Evolutionary conservation across 768 basidiomycete species (phyloP).

Genomic region (Hydnomerulius pinastri): DNA sequence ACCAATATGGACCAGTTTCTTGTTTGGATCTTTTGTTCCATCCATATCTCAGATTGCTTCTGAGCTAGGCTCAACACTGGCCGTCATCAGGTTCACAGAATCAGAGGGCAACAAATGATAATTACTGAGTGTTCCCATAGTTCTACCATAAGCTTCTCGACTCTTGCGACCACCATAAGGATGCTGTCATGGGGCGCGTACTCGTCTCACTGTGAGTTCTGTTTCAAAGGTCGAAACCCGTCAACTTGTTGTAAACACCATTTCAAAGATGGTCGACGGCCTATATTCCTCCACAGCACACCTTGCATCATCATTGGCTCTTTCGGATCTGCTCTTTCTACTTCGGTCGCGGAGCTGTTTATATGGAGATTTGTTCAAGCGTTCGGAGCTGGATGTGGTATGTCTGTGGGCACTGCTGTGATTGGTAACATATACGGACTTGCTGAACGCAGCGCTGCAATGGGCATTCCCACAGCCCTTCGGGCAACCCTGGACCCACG

Average conservation of each 20-base stretch:
- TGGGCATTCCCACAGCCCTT: no score
- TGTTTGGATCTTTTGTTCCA: slow-evolving; percentile 37
- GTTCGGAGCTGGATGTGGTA: slow-evolving; percentile 54
- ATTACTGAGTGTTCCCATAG: slow-evolving; percentile 18
- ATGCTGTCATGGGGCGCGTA: slow-evolving; percentile 49
- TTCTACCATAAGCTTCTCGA: slow-evolving; percentile 48
- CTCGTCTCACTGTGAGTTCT: slow-evolving; percentile 43
- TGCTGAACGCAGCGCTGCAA: slow-evolving; percentile 49
- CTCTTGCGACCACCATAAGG: slow-evolving; percentile 43
- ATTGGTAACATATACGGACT: slow-evolving; percentile 62
- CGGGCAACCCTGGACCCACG: no score
- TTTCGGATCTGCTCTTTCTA: slow-evolving; percentile 52
- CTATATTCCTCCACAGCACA: slow-evolving; percentile 56
- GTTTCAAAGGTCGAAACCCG: background rate
- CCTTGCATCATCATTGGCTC: slow-evolving; percentile 58
- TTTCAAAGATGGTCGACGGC: slow-evolving; percentile 56
- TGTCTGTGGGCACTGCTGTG: slow-evolving; percentile 54
- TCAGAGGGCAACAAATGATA: background rate
- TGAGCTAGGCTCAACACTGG: slow-evolving; percentile 31
- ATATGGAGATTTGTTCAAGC: slow-evolving; percentile 64
- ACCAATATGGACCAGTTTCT: slow-evolving; percentile 16
- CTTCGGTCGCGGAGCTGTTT: slow-evolving; percentile 50
- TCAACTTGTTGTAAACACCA: background rate
- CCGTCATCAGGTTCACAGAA: slow-evolving; percentile 28
- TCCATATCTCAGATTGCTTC: slow-evolving; percentile 38